Base-by-base conservation (phyloP, 2,329 filamentous ascomycete genomes). In the Cordyceps farinosa region DNA sequence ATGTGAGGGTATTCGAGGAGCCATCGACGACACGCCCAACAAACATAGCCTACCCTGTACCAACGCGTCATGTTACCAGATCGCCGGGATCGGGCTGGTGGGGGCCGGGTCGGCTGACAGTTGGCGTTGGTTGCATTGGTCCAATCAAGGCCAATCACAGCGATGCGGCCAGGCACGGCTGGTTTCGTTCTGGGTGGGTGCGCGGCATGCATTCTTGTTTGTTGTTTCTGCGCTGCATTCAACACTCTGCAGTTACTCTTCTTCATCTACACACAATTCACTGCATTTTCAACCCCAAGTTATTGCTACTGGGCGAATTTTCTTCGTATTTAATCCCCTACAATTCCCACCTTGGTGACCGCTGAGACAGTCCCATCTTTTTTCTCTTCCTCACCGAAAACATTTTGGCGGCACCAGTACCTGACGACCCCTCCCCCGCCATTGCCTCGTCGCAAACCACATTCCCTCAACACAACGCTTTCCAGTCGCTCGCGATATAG, bases 381-480 rank as follows among this genome's bases (percentile, higher is more conserved):
- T 8, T 17, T 48, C 40, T 57, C 27, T 57, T 57, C 38, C 17
- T 38, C 17, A 50, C 22, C 51, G 22, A 55, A n/a, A 45, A 15
- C 17, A 47, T 30, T 32, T 40, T 3, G 11, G 22, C 22, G 22
- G 22, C 22, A 22, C 38, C 27, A 27, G 38, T 44, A 5, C 17
- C 8, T 38, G 10, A 29, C 42, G 36, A 56, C 53, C 51, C 62
- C 58, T 64, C 57, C 62, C 63, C 63, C 63, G 34, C 63, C 48
- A 58, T 58, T 22, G 44, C 44, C 30, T n/a, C 15, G 29, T 32
- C 45, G 36, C 48, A 53, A 47, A 48, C 40, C 29, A 34, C n/a
- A 22, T 17, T n/a, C 13, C 27, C 40, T 29, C 38, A 30, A 13
- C 34, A 40, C 38, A 32, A 42, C 45, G 15, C 32, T 17, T 40